phyloP scores from a whole-genome alignment of 1,284 basidiomycete species.

The Anthracocystis panici-leucophaei region DNA sequence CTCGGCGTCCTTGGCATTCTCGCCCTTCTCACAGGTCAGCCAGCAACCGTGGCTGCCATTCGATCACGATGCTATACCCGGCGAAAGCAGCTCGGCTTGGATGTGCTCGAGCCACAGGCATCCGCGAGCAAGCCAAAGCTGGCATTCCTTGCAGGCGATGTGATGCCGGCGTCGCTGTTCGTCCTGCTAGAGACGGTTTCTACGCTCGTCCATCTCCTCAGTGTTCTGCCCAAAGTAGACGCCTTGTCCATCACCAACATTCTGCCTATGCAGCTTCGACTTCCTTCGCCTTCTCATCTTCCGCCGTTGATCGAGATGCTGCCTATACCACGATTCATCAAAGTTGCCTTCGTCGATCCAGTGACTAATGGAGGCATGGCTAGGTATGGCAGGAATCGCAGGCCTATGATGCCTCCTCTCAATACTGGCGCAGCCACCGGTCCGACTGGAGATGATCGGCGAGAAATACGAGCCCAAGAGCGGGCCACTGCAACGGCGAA shows the following conservation, averaged over 20 bases:
- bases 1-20: conserved; percentile 26
- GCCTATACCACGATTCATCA: conserved; percentile 27
- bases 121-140: neutral
- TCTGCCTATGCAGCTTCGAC: conserved; percentile 23
- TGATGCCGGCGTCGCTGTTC: conserved; percentile 31
- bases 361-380: conserved; percentile 8
- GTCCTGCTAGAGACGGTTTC: conserved; percentile 37
- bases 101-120: neutral
- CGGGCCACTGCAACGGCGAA: conserved; percentile 2
- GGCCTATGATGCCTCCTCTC: conserved; percentile 47
- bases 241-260: conserved; percentile 25
- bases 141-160: conserved; percentile 15
- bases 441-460: neutral
- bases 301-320: conserved; percentile 41
- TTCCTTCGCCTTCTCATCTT: conserved; percentile 53
- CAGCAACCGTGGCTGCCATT: conserved; percentile 12
- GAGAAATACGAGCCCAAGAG: neutral
- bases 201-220: conserved; percentile 31
- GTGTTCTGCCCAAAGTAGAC: conserved; percentile 40
- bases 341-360: conserved; percentile 25
- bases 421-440: conserved; percentile 1
- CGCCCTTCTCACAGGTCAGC: conserved; percentile 26
- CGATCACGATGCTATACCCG: conserved; percentile 17
- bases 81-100: conserved; percentile 26
- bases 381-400: conserved; percentile 16